Evolutionary conservation across 83 land plant species (phyloP), one percentile per base, ranked within the genome.

Genomic region (Larix sibirica): DNA sequence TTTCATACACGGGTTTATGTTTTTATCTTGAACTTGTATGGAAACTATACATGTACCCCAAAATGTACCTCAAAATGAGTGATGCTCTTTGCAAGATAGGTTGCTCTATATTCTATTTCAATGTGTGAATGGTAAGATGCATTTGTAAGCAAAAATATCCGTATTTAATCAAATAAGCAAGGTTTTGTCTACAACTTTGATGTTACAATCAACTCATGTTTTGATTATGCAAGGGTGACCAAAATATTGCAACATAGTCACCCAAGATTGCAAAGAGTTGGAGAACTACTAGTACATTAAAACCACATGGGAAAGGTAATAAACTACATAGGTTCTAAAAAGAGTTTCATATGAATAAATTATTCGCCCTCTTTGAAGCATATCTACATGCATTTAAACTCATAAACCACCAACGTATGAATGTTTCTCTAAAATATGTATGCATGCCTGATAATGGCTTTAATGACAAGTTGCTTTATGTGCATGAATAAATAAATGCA

Each of bases 191-290:
- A 4, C 6, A 23, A 8, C 38, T 61, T 24, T 1, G 67, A 31
- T 59, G 68, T 36, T 9, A 28, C 12, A 10, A 33, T 1, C 21
- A 62, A 66, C n/a, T 61, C 28, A 13, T 40, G 21, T 71, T 81
- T 36, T 71, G 28, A 70, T 81, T 33, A 13, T 18, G 60, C 73
- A 79, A 81, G 83, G 83, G 80, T 31, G 14, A 26, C 0, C 76
- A 70, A 8, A 31, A 70, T 81, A 80, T 59, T 81, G 79, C 83
- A 18, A 81, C 58, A 54, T 81, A 81, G 83, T 80, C 83, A 47
- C 31, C 59, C 69, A 66, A 66, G 0, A 47, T 81, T 42, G 83
- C 74, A 20, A 70, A 81, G 12, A 81, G 83, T 58, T 81, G 83
- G 83, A 81, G 80, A 81, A 81, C 80, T 42, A 81, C 83, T 5